These are phyloP conservation scores for Penicillium sp. DNA, from an alignment of 2,329 filamentous ascomycete species.

Conservation along the genomic window DNA sequence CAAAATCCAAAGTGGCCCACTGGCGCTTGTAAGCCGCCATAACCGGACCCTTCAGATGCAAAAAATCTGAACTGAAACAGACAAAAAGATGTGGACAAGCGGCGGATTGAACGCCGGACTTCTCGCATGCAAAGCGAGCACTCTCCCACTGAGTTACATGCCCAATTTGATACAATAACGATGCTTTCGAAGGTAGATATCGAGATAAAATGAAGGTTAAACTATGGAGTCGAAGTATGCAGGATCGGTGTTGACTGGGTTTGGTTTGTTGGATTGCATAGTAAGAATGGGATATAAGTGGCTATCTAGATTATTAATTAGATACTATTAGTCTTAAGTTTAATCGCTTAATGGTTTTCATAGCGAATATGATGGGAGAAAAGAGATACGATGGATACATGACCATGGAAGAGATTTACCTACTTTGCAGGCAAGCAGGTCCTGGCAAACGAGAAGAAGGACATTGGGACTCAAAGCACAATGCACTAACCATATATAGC, in stretches of 20 bases:
- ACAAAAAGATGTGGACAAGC: background rate
- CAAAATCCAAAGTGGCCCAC: background rate
- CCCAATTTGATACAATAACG: background rate
- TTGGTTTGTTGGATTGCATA: background rate
- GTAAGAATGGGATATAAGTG: background rate
- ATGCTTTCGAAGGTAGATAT: background rate
- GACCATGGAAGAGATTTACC: background rate
- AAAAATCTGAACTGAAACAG: background rate
- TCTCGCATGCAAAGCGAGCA: constrained; percentile 19
- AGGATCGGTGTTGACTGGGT: background rate
- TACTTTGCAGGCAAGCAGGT: background rate
- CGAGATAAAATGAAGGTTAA: accelerated
- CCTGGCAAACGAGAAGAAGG: background rate
- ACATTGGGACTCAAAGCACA: background rate
- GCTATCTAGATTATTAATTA: background rate
- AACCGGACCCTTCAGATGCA: background rate
- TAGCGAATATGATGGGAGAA: background rate
- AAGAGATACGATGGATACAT: background rate
- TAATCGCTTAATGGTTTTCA: background rate
- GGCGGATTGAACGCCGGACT: constrained; percentile 6
- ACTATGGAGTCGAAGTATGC: background rate
- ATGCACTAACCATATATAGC: background rate
- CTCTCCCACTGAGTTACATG: constrained; percentile 20
- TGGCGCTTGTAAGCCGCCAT: background rate
- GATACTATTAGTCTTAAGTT: background rate